phyloP scores from a whole-genome alignment of 2,329 filamentous ascomycete genomes.

The Chrysoporthe cubensis region DNA sequence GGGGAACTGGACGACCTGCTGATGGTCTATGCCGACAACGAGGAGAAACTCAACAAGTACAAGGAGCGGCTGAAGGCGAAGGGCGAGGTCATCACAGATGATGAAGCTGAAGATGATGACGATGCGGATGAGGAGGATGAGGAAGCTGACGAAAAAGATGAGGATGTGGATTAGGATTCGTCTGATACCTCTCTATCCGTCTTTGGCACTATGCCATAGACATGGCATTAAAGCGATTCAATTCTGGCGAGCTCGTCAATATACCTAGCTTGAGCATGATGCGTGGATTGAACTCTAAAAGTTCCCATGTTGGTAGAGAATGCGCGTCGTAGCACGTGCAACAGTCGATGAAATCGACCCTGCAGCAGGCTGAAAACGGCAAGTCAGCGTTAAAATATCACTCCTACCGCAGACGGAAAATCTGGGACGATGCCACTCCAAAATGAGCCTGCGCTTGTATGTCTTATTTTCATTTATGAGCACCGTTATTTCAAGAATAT shows the following conservation, averaged over 20 bases:
- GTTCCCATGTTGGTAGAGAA: background rate
- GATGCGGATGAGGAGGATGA: conserved; percentile 58
- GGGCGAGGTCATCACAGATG: conserved; percentile 75
- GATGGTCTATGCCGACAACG: conserved; percentile 79
- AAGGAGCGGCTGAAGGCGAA: conserved; percentile 71
- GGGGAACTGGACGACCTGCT: conserved; percentile 79
- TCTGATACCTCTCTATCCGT: background rate
- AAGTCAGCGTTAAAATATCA: conserved; percentile 17
- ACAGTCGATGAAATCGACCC: background rate
- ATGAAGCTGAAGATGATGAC: conserved; percentile 68
- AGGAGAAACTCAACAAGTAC: conserved; percentile 75
- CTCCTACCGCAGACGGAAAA: conserved; percentile 7
- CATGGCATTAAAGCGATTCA: background rate
- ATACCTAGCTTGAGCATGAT: background rate
- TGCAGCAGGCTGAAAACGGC: conserved; percentile 3
- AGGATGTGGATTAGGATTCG: conserved; percentile 25
- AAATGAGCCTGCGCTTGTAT: background rate
- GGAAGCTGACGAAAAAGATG: conserved; percentile 37
- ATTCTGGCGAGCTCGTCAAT: background rate
- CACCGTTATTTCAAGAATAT: background rate
- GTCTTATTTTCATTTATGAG: background rate
- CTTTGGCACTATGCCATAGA: background rate
- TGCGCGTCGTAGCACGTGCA: background rate
- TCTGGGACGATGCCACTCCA: background rate
- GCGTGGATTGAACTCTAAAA: background rate